Evolutionary conservation across 306 rosid genomes (phyloP), one percentile per base, ranked within the genome.

Genomic region (Vicia villosa): DNA sequence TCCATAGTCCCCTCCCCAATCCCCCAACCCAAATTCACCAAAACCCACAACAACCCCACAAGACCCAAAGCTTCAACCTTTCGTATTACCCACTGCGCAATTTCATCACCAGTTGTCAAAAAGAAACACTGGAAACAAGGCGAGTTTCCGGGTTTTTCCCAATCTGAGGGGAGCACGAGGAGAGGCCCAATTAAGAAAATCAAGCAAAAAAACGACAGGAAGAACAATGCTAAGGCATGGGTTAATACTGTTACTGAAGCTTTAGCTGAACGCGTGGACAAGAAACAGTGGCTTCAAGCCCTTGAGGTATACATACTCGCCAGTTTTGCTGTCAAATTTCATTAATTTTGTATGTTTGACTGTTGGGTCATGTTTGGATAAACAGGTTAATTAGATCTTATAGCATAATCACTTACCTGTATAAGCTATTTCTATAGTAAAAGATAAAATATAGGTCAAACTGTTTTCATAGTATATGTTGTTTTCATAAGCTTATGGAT

Each of bases 201-300:
- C 26, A 95, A 95, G 88, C 91, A 84, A 81, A 91, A 86, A 62
- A 37, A 89, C 69, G 99, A 91, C 60, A 83, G 82, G 10, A 89
- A 84, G 72, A 54, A 71, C 61, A 49, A 82, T 20, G 97, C 99
- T 28, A 95, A 91, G 68, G 97, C 92, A 1, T 95, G 95, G 99
- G 97, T 61, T 76, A 87, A 73, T 78, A 95, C 99, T 72, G 97
- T 95, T 72, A 89, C 99, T 4, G 97, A 95, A 77, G 74, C 92
- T 81, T 79, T 95, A 49, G 83, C 83, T 1, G 91, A 89, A 30
- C 74, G 73, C 56, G 77, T 95, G 57, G 78, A 83, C 14, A 95
- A 91, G 43, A 95, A 91, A 66, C 91, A 86, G n/a, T 95, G 99
- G 99, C 80, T 85, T 70, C 96, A 86, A 80, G 96, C 99, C n/a